phyloP scores from a whole-genome alignment of 768 basidiomycete genomes.

The Tricholoma sp. region DNA sequence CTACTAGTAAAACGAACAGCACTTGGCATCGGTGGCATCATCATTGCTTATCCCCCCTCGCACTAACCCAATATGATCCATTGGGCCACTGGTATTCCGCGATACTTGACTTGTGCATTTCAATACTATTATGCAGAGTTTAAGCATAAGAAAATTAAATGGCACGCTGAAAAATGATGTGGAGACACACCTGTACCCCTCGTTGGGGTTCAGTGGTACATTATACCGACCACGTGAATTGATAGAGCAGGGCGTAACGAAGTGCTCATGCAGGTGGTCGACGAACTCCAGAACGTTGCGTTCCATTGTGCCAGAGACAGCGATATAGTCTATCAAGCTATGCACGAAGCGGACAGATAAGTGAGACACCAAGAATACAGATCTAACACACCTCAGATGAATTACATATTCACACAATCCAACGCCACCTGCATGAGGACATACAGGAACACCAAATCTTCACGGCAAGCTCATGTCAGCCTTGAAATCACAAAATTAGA shows the following conservation, averaged over 20 bases:
- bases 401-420: slow-evolving; percentile 92
- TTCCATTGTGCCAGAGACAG: slow-evolving; percentile 87
- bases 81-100: slow-evolving; percentile 82
- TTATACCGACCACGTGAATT: slow-evolving; percentile 84
- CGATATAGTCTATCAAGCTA: slow-evolving; percentile 90
- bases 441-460: slow-evolving; percentile 80
- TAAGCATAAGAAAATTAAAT: not conserved
- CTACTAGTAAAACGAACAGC: no score
- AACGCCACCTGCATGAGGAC: slow-evolving; percentile 94
- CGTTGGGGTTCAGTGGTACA: slow-evolving; percentile 67
- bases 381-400: slow-evolving; percentile 53
- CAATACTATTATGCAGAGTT: slow-evolving; percentile 52
- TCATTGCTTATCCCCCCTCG: slow-evolving; percentile 4
- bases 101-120: slow-evolving; percentile 81
- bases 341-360: not conserved
- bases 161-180: not conserved
- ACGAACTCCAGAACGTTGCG: slow-evolving; percentile 90
- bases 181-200: slow-evolving; percentile 66
- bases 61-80: slow-evolving; percentile 72
- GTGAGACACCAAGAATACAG: not conserved
- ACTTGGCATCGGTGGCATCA: not conserved
- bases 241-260: slow-evolving; percentile 83
- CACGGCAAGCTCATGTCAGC: not conserved
- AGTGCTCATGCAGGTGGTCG: slow-evolving; percentile 93
- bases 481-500: not conserved